Base-by-base conservation (phyloP, 2,329 filamentous ascomycete genomes). In the Cephalotrichum gorgonifer region DNA sequence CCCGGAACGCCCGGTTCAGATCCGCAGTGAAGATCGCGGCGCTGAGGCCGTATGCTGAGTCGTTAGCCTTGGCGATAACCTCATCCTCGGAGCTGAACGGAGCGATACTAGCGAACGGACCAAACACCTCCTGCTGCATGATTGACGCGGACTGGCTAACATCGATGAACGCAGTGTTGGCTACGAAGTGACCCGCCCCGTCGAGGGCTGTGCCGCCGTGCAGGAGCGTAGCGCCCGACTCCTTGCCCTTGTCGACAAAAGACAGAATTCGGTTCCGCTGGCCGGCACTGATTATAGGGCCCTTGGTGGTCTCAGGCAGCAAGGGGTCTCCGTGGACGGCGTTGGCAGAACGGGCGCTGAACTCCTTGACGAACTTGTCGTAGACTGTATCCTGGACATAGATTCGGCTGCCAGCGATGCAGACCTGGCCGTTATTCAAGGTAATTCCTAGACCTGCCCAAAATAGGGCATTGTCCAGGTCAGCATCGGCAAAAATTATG, bases 401-500 rank as follows among this genome's bases (percentile, higher is more conserved):
- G 55, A 94, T 79, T 26, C 88, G 76, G 70, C 93, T 93, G 26
- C 86, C 86, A 59, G 86, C 90, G 20, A 97, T 90, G 64, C 93
- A 97, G 0, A 93, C 97, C 73, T 98, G 93, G 31, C 93, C 93
- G 0, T 87, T 94, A 66, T 97, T 97, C 59, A 81, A 89, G 25
- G 83, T 72, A 49, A 97, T 78, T 43, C 88, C 90, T 23, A 89
- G 90, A 0, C 80, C 71, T 86, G 68, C 86, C 44, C 27, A 88
- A 63, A 72, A 17, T 1, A 97, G 88, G 3, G 93, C 93, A 4
- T 73, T 70, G 51, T 96, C 89, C 23, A 97, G 70, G 62, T 97
- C 88, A 20, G 91, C 87, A 60, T 97, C 91, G 60, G 96, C 89
- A 61, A 97, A 97, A 30, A 97, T 88, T 56, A 97, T 96, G 63